Conservation (phyloP, 140 eudicot species). For the Stevia rebaudiana region DNA sequence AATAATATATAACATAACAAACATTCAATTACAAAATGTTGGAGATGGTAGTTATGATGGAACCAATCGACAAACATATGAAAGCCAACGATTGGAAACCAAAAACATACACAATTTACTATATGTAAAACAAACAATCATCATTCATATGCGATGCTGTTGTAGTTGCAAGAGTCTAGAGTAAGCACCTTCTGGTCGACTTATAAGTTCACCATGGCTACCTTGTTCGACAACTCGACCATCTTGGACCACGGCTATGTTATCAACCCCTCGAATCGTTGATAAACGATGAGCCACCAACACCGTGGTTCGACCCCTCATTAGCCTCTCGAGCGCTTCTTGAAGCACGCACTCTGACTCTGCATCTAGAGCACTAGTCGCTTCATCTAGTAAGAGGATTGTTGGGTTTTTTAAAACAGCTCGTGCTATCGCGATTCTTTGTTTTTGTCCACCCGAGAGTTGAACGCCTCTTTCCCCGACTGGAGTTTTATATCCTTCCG, state of each 20-base stretch:
- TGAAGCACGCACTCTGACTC: conserved; percentile 90
- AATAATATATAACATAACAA: conserved; percentile 19
- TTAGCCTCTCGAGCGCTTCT: conserved; percentile 86
- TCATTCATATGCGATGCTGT: conserved; percentile 55
- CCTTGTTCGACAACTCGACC: conserved; percentile 94
- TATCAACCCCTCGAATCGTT: conserved; percentile 77
- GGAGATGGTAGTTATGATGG: conserved; percentile 25
- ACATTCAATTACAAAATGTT: conserved; percentile 29
- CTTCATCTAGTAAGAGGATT: conserved; percentile 78
- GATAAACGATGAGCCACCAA: conserved; percentile 85
- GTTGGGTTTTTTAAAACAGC: conserved; percentile 81
- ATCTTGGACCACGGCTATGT: conserved; percentile 77
- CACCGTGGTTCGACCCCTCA: conserved; percentile 89
- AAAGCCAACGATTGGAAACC: conserved; percentile 25
- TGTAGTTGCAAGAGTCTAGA: conserved; percentile 89
- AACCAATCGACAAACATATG: conserved; percentile 32
- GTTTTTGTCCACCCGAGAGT: conserved; percentile 94
- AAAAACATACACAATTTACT: conserved; percentile 37
- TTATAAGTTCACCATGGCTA: conserved; percentile 66
- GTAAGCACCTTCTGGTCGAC: conserved; percentile 87
- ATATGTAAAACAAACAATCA: conserved; percentile 16
- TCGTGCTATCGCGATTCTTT: conserved; percentile 85
- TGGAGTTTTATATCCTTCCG: conserved; percentile 81
- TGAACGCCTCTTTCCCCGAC: conserved; percentile 91
- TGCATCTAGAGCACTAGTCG: conserved; percentile 88